Percentiles rank a stretch among this genome's conserved stretches.
Conservation (phyloP, 768 basidiomycete species). For the Tulasnella sp. region DNA sequence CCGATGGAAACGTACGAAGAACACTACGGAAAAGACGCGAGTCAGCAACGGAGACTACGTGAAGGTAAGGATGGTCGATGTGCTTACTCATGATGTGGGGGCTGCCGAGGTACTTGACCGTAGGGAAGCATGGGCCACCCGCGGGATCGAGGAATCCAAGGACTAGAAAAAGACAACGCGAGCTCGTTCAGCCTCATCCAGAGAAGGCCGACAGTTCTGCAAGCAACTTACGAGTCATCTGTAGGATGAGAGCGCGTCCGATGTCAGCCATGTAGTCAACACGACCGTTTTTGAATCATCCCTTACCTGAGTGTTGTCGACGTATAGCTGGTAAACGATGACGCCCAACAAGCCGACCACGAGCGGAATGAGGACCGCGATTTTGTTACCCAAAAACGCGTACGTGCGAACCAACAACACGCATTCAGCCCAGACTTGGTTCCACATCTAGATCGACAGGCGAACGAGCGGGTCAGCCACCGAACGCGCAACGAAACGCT, state of each 20-base stretch:
- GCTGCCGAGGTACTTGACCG: not conserved
- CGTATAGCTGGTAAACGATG: slow-evolving; percentile 6
- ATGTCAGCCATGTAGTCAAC: not conserved
- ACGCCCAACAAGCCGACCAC: not conserved
- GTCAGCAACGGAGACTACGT: not conserved
- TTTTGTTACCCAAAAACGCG: slow-evolving; percentile 11
- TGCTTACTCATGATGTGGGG: slow-evolving; percentile 6
- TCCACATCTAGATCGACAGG: slow-evolving; percentile 8
- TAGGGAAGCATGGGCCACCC: slow-evolving; percentile 7
- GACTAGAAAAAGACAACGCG: not conserved
- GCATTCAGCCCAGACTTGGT: slow-evolving; percentile 10
- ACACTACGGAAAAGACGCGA: not conserved
- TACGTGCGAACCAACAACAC: slow-evolving; percentile 3
- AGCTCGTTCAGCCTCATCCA: not conserved
- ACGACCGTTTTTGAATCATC: rapidly evolving
- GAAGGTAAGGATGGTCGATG: not conserved
- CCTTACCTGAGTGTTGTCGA: slow-evolving; percentile 2
- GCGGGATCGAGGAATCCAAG: slow-evolving; percentile 11
- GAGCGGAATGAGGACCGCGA: not conserved
- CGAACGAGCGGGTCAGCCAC: not conserved
- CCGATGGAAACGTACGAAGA: not conserved
- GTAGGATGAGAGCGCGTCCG: not conserved
- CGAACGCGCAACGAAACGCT: not conserved
- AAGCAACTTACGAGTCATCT: slow-evolving; percentile 3
- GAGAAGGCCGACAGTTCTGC: not conserved